These are phyloP conservation scores for Quercus cerris DNA, from an alignment of 306 rosid species.

Conservation along the genomic window DNA sequence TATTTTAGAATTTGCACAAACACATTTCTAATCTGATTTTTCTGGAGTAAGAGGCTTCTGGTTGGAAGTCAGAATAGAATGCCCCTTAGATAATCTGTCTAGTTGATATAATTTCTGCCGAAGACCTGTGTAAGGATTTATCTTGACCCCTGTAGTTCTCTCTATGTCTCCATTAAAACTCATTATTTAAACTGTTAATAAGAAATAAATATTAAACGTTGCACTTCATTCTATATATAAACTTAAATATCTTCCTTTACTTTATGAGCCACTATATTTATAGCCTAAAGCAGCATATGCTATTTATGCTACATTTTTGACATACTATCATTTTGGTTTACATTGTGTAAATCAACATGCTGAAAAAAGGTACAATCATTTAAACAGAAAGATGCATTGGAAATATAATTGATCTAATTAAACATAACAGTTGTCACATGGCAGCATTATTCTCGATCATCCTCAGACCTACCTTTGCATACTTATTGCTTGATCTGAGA, in stretches of 20 bases:
- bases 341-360: neutral
- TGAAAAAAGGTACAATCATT: neutral
- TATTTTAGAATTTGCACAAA: no score
- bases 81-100: no score
- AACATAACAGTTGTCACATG: neutral
- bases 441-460: neutral
- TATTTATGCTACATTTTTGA: neutral
- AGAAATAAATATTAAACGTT: no score
- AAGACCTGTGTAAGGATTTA: no score
- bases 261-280: neutral
- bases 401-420: neutral
- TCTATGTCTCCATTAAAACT: no score
- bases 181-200: no score
- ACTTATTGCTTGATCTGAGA: slow-evolving; percentile 63
- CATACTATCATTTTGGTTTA: neutral
- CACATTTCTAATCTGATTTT: no score
- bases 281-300: neutral
- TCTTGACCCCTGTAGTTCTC: no score
- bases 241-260: neutral
- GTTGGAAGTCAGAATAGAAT: no score
- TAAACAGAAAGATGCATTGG: neutral
- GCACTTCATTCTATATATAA: neutral
- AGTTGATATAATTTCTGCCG: no score
- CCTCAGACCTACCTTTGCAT: neutral
- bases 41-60: no score